phyloP scores from a whole-genome alignment of 441 rosid genomes.

The Pelargonium myrrhifolium region DNA sequence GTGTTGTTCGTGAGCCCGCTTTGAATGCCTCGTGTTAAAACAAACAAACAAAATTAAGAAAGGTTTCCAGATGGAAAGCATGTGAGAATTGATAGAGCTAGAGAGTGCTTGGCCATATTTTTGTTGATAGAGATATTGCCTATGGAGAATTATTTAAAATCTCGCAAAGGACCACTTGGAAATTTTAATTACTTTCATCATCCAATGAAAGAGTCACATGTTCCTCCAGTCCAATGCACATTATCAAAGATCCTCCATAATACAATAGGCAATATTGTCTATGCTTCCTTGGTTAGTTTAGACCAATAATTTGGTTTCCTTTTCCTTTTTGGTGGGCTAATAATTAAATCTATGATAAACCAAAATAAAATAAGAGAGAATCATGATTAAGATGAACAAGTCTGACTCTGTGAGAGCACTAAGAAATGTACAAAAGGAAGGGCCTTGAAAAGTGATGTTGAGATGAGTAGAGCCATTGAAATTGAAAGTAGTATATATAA shows the following conservation, averaged over 20 bases:
- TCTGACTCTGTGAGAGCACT: slow-evolving; percentile 16
- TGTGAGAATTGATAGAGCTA: slow-evolving; percentile 20
- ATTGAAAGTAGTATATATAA: slow-evolving; percentile 32
- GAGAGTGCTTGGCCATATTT: slow-evolving; percentile 1
- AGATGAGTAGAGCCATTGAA: slow-evolving; percentile 37
- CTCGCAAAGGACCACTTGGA: no score
- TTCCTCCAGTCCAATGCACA: neutral
- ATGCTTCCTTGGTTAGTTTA: no score
- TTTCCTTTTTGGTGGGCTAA: slow-evolving; percentile 24
- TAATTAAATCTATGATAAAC: slow-evolving; percentile 22
- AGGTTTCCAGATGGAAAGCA: slow-evolving; percentile 26
- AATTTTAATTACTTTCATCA: no score
- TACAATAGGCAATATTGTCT: no score
- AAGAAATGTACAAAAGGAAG: slow-evolving; percentile 6
- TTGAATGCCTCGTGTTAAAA: no score
- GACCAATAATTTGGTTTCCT: slow-evolving; percentile 9
- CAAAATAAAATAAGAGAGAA: slow-evolving; percentile 21
- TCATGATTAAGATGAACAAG: slow-evolving; percentile 29
- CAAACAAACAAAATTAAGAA: no score
- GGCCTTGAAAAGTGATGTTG: slow-evolving; percentile 28
- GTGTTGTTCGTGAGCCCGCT: no score
- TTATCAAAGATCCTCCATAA: slow-evolving; percentile 20
- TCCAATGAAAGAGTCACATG: no score
- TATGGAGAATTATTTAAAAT: neutral
- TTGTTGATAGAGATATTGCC: neutral